Base-by-base conservation (phyloP, 1,284 basidiomycete species). In the Cutaneotrichosporon mucoides region DNA sequence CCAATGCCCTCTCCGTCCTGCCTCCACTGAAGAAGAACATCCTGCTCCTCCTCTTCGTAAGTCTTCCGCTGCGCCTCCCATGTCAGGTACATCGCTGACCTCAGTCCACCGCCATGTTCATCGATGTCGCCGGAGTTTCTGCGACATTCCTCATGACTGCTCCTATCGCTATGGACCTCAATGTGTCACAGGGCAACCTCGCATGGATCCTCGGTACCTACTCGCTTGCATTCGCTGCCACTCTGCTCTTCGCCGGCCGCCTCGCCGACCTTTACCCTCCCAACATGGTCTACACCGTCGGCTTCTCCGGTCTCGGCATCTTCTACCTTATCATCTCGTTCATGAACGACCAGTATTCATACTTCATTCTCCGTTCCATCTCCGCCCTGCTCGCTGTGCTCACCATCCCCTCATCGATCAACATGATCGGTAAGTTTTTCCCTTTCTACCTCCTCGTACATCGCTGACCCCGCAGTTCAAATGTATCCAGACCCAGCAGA, bases 321-420 rank as follows among this genome's bases (percentile, higher is more conserved):
- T 69, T 75, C 65, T 71, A 73, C 69, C 65, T 77, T 36, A 69
- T 74, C 68, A 75, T 75, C 59, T 72, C 69, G 37, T 76, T 76
- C 66, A 75, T 75, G 72, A 61, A 54, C 52, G 55, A 76, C 57
- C 67, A 74, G 61, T 75, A 73, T 59, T 71, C 74, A 12, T 77
- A 76, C 65, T 75, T 71, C 60, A 64, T 76, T 44, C 68, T 77
- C 4, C 72, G 76, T 47, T 70, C 74, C 11, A 48, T 77, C 46
- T 73, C 72, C 1, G 76, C 69, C 4, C 57, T 77, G 1, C 59
- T 76, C 15, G 76, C 73, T 2, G 73, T 74, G 11, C 61, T 71
- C 54, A 78, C 76, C 33, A 76, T 77, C 45, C 74, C 74, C 7
- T 66, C 66, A 34, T 67, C 73, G 3, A 73, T 77, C 68, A 75